These are phyloP conservation scores for Sanghuangporus baumii DNA, from an alignment of 1,284 basidiomycete genomes.

Conservation along the genomic window DNA sequence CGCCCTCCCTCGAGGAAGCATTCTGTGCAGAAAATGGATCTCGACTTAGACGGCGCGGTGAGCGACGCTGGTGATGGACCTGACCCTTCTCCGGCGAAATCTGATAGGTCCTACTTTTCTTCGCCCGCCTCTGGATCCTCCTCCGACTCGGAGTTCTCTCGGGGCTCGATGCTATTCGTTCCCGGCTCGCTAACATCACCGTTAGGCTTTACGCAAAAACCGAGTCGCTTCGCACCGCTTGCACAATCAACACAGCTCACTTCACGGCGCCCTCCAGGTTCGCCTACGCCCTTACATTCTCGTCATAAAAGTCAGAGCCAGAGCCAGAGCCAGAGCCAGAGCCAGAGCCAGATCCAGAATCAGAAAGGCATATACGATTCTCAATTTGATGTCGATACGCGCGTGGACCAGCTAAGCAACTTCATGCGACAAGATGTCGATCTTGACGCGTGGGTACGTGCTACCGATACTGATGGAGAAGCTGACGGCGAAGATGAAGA, in stretches of 20 bases:
- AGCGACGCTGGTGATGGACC: constrained; percentile 5
- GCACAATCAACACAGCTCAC: constrained; percentile 35
- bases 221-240: constrained; percentile 33
- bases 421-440: constrained; percentile 41
- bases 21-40: constrained; percentile 14
- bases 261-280: constrained; percentile 6
- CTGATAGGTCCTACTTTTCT: constrained; percentile 32
- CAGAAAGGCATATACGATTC: constrained; percentile 32
- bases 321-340: not conserved
- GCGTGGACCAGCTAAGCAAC: constrained; percentile 36
- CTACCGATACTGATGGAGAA: constrained; percentile 9
- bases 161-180: constrained; percentile 19
- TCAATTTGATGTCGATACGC: constrained; percentile 42
- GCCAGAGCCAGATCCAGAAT: too few species aligned
- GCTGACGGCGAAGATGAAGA: not conserved
- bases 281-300: constrained; percentile 20
- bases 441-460: constrained; percentile 38
- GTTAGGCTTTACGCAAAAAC: constrained; percentile 32
- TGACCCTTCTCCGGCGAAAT: constrained; percentile 30
- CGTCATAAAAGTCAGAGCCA: not conserved
- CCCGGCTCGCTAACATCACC: constrained; percentile 33
- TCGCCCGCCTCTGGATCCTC: constrained; percentile 35
- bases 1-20: constrained; percentile 29
- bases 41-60: not conserved
- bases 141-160: constrained; percentile 24